Evolutionary conservation across 2,329 filamentous ascomycete species (phyloP), one percentile per base, ranked within the genome.

Genomic region (Trichophyton verrucosum): DNA sequence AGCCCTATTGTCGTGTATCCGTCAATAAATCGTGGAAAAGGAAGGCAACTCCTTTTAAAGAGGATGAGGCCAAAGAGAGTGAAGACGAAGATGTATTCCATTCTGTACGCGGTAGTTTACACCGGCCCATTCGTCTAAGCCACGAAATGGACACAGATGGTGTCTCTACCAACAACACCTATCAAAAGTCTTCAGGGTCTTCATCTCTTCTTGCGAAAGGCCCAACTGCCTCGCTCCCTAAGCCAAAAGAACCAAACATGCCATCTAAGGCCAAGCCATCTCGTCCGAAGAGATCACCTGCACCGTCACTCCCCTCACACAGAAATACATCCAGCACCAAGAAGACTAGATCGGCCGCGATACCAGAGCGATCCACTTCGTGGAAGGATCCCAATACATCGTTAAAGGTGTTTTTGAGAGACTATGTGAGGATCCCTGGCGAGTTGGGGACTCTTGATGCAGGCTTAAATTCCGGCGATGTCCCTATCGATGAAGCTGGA

Each of bases 371-470:
- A 8, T 47, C 57, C 40, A 22, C 55, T 11, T 75, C 71, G 73
- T 71, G 68, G 8, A 70, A 73, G 36, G 65, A 69, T 46, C 67
- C 66, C 1, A 69, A 72, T 58, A 76, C 75, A 1, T 71, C 73
- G 0, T 74, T 76, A 62, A 76, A 75, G 61, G 62, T 61, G 5
- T 76, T 72, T 69, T 71, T 69, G 11, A 64, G 68, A 38, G 68
- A 68, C 2, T 70, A 74, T 57, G 67, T 69, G 51, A 71, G 73
- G 20, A 64, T 73, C 20, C 61, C 68, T 13, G 61, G 57, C 22
- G 72, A 74, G 53, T 66, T 70, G 2, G 61, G 62, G 27, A 68
- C 65, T 42, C 69, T 2, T 42, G 15, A 15, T 55, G 33, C 22
- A 53, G 27, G 59, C 11, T 40, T 55, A 30, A 53, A 63, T 53